phyloP scores from a whole-genome alignment of 78 protist species.

The slime mould (Dictyostelium discoideum) region dicty_2.7 NC_007090.3:1956001-1956500 shows the following conservation, averaged over 20 bases:
- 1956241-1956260: not conserved
- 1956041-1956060: slow-evolving; percentile 64
- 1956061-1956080: slow-evolving; percentile 73
- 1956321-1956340: slow-evolving; percentile 20
- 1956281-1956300: too few relatives aligned
- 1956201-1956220: too few relatives aligned
- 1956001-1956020: slow-evolving; percentile 33
- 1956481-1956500: slow-evolving; percentile 56
- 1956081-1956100: slow-evolving; percentile 22
- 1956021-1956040: slow-evolving; percentile 41
- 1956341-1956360: slow-evolving; percentile 40
- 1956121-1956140: slow-evolving; percentile 34
- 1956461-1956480: slow-evolving; percentile 80
- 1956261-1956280: not conserved
- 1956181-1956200: too few relatives aligned
- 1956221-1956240: not conserved
- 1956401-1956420: slow-evolving; percentile 81
- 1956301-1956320: too few relatives aligned
- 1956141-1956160: not conserved
- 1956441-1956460: slow-evolving; percentile 80
- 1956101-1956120: slow-evolving; percentile 78
- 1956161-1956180: not conserved
- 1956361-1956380: slow-evolving; percentile 71
- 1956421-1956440: slow-evolving; percentile 70
- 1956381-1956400: slow-evolving; percentile 63